A percentile compares a stretch with the other conserved stretches of the same genome.
Conservation (phyloP, 108 stramenopile species). For the Craspedostauros australis region DNA sequence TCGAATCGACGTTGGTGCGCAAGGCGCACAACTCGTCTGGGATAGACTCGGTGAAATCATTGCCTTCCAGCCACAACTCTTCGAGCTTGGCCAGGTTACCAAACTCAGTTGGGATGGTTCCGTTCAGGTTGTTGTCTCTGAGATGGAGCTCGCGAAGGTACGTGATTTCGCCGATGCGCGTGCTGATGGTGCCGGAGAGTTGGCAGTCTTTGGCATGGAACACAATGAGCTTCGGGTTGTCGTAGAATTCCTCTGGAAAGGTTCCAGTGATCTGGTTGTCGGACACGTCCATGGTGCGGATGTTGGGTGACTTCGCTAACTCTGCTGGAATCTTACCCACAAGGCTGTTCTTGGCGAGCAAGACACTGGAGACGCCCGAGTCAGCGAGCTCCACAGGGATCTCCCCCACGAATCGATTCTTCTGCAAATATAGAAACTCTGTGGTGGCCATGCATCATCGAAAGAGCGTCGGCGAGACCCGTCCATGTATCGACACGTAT, state of each 20-base stretch:
- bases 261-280: slow-evolving; percentile 12
- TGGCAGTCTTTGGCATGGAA: too few relatives aligned
- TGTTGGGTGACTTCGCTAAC: not conserved
- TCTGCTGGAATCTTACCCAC: not conserved
- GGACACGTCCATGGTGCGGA: not conserved
- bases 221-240: too few relatives aligned
- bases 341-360: too few relatives aligned
- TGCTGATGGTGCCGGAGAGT: not conserved
- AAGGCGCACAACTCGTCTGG: not conserved
- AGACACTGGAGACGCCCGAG: too few relatives aligned
- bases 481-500: too few relatives aligned
- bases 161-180: not conserved
- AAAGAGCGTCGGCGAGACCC: not conserved
- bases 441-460: not conserved
- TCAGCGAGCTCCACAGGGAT: too few relatives aligned
- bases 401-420: too few relatives aligned
- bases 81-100: slow-evolving; percentile 15
- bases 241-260: slow-evolving; percentile 17
- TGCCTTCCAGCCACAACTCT: slow-evolving; percentile 22
- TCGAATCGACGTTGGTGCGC: too few relatives aligned
- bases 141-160: too few relatives aligned
- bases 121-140: too few relatives aligned
- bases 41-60: not conserved
- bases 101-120: slow-evolving; percentile 2
- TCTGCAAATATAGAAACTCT: not conserved